Evolutionary conservation across 2,329 filamentous ascomycete genomes (phyloP), one percentile per base, ranked within the genome.

Genomic region (Colletotrichum falcatum): DNA sequence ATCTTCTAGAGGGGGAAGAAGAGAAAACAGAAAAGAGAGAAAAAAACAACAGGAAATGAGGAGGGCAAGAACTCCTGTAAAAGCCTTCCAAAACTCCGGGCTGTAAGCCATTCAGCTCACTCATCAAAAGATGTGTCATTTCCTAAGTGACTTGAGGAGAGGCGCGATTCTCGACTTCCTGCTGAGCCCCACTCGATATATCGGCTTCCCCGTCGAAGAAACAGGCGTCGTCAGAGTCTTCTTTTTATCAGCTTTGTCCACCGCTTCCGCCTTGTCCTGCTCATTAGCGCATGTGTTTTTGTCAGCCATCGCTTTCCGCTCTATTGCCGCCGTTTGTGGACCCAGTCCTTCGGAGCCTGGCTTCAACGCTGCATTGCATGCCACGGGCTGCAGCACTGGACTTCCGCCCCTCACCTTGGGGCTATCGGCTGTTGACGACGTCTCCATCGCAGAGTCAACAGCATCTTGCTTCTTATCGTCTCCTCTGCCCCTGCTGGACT

Each of bases 111-210:
- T 5, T 33, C 11, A 20, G 9, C 44, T 9, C 3, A 28, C 9
- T 1, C 51, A n/a, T 42, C 44, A 16, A 56, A 12, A 56, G 5
- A 20, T 30, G 28, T 1, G 5, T 71, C 58, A 71, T 74, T 86
- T 87, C 65, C 81, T 82, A 63, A 87, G 73, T 28, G 81, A 81
- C 76, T 88, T 87, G 33, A 88, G 78, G 63, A 88, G 75, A 35
- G 86, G 85, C 44, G 86, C 84, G 70, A 88, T 87, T 67, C 83
- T 80, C 23, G 82, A 82, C 74, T 77, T 81, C 76, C 82, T 87
- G 78, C 86, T 88, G 73, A 88, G 76, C 3, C 86, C 86, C 64
- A 88, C 85, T 20, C 86, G 81, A 72, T 84, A 86, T 20, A 82
- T 72, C 20, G 84, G 84, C 71, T 83, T 85, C 18, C 75, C 73